Percentiles rank a stretch among this genome's conserved stretches.
Evolutionary conservation across 1,284 basidiomycete genomes (phyloP).

Genomic region (Hemileia vastatrix): DNA sequence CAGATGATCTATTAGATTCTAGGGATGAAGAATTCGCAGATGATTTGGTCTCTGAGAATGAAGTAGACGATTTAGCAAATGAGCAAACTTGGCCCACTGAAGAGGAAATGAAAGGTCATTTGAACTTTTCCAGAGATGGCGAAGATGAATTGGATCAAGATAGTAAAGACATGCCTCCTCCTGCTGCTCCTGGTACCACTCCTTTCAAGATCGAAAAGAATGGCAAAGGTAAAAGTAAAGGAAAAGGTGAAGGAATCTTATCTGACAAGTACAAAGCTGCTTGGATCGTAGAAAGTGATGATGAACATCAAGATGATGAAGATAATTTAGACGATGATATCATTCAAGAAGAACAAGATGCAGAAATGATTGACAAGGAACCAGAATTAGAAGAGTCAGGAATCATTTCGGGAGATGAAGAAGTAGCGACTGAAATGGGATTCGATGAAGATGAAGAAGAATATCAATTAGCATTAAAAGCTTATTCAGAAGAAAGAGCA

Average conservation of each 20-base stretch:
- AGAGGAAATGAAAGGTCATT: slow-evolving; percentile 63
- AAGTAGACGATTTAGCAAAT: slow-evolving; percentile 75
- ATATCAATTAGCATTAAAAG: slow-evolving; percentile 44
- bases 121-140: neutral
- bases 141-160: slow-evolving; percentile 9
- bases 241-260: slow-evolving; percentile 50
- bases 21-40: slow-evolving; percentile 58
- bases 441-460: slow-evolving; percentile 36
- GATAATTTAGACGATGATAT: slow-evolving; percentile 48
- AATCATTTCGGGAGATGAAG: slow-evolving; percentile 42
- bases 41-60: slow-evolving; percentile 76
- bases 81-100: slow-evolving; percentile 99
- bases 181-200: slow-evolving; percentile 45
- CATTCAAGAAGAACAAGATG: slow-evolving; percentile 40
- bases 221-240: slow-evolving; percentile 36
- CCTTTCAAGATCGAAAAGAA: slow-evolving; percentile 35
- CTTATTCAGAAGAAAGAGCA: slow-evolving; percentile 54
- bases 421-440: neutral
- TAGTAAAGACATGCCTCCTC: slow-evolving; percentile 31
- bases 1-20: slow-evolving; percentile 55
- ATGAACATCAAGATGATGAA: slow-evolving; percentile 51
- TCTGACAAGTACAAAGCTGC: slow-evolving; percentile 82
- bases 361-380: slow-evolving; percentile 30
- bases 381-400: slow-evolving; percentile 28
- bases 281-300: slow-evolving; percentile 62